These are phyloP conservation scores for Diphasiastrum complanatum DNA, from an alignment of 83 land plant species.

Conservation along the genomic window DNA sequence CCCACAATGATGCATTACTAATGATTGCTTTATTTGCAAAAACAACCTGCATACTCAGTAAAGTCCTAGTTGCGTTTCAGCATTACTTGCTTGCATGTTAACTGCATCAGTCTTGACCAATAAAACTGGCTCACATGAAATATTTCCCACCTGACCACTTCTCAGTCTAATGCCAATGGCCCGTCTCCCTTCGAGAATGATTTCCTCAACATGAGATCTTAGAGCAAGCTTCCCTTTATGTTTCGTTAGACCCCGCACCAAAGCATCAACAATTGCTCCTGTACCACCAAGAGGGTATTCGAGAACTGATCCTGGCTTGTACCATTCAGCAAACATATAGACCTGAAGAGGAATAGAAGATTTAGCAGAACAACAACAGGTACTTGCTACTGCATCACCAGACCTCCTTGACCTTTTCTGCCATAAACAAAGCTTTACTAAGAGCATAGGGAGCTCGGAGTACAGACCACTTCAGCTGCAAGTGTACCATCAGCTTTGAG, in stretches of 20 bases:
- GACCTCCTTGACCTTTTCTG: background rate
- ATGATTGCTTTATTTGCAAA: constrained; percentile 55
- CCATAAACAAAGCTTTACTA: background rate
- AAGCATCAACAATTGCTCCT: constrained; percentile 25
- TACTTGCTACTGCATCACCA: background rate
- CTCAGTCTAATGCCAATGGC: constrained; percentile 54
- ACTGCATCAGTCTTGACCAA: background rate
- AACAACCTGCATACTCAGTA: constrained; percentile 66
- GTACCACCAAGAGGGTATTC: constrained; percentile 36
- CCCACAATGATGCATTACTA: constrained; percentile 37
- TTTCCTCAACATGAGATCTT: constrained; percentile 25
- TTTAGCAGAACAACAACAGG: background rate
- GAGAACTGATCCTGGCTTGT: constrained; percentile 20
- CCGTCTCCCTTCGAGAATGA: constrained; percentile 23
- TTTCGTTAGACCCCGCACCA: constrained; percentile 28
- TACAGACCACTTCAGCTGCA: background rate
- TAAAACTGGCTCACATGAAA: background rate
- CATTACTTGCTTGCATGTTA: background rate
- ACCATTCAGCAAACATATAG: constrained; percentile 31
- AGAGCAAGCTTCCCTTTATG: constrained; percentile 22
- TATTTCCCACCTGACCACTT: constrained; percentile 64
- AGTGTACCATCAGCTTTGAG: constrained; percentile 30
- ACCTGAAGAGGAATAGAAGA: constrained; percentile 1
- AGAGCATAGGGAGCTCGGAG: background rate
- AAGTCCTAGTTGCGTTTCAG: constrained; percentile 1